These are phyloP conservation scores for Nakaseomyces nivariensis DNA, from an alignment of 1,139 yeast species.

Conservation along the genomic window DNA sequence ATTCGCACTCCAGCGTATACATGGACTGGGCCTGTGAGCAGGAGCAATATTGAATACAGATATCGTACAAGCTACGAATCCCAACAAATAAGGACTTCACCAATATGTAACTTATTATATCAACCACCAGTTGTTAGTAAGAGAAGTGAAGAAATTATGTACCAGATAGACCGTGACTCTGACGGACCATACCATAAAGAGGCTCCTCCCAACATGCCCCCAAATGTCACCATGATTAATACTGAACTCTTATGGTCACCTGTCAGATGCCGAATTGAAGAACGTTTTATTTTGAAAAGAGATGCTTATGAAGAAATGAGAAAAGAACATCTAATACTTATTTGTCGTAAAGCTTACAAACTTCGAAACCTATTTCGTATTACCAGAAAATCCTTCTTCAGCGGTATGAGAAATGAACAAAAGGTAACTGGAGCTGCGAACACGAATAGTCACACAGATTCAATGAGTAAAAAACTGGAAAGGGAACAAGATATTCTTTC, in stretches of 20 bases:
- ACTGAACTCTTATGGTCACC: constrained; percentile 1
- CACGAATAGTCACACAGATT: neutral
- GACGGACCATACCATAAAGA: neutral
- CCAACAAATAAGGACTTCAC: neutral
- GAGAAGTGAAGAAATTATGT: neutral
- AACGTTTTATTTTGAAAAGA: neutral
- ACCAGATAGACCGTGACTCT: neutral
- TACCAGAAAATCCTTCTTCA: neutral
- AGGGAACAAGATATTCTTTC: neutral
- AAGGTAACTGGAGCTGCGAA: neutral
- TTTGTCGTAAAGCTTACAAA: neutral
- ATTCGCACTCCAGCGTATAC: neutral
- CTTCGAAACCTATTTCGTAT: neutral
- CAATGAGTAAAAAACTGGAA: neutral
- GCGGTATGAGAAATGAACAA: neutral
- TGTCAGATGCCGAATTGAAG: neutral
- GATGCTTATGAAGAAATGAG: neutral
- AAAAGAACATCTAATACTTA: neutral
- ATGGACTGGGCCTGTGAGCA: neutral
- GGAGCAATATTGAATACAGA: neutral
- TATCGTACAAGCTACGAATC: neutral
- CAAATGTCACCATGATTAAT: neutral
- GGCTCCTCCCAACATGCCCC: neutral
- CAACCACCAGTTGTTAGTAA: neutral
- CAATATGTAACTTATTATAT: neutral